phyloP scores from a whole-genome alignment of 225 moss, liverwort and hornwort genomes.

The Polytrichum formosum region DNA sequence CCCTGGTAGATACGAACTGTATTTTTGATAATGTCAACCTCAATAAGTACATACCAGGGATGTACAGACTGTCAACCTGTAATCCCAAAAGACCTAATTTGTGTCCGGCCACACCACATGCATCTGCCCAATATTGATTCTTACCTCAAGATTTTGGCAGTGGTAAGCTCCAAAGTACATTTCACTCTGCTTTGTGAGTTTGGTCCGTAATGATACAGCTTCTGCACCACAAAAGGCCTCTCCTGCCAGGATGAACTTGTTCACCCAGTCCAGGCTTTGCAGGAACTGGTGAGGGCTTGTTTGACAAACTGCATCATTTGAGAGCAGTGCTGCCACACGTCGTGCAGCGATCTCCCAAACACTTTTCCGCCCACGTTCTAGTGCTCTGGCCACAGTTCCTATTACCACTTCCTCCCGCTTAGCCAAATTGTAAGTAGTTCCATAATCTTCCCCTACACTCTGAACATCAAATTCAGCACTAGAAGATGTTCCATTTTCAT shows the following conservation, averaged over 20 bases:
- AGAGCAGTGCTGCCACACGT: constrained; percentile 87
- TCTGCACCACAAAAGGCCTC: constrained; percentile 96
- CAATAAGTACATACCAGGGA: no score
- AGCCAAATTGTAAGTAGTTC: constrained; percentile 35
- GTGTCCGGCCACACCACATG: no score
- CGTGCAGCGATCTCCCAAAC: constrained; percentile 95
- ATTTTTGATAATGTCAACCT: no score
- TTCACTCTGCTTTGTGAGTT: constrained; percentile 93
- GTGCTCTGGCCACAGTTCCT: constrained; percentile 64
- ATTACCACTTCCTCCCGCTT: constrained; percentile 66
- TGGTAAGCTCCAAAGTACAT: constrained; percentile 93
- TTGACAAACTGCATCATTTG: constrained; percentile 82
- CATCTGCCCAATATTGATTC: constrained; percentile 1
- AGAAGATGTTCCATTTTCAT: constrained; percentile 38
- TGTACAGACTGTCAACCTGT: no score
- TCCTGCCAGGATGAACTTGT: constrained; percentile 91
- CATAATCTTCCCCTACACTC: constrained; percentile 35
- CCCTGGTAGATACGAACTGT: no score
- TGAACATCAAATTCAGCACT: constrained; percentile 49
- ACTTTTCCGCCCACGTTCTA: constrained; percentile 94
- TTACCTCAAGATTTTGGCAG: constrained; percentile 97
- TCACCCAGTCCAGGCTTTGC: constrained; percentile 95
- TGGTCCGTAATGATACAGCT: constrained; percentile 85
- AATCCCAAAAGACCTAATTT: no score
- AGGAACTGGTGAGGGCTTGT: constrained; percentile 87